phyloP scores from a whole-genome alignment of 352 stramenopile species.

The Phytophthora rubi region DNA sequence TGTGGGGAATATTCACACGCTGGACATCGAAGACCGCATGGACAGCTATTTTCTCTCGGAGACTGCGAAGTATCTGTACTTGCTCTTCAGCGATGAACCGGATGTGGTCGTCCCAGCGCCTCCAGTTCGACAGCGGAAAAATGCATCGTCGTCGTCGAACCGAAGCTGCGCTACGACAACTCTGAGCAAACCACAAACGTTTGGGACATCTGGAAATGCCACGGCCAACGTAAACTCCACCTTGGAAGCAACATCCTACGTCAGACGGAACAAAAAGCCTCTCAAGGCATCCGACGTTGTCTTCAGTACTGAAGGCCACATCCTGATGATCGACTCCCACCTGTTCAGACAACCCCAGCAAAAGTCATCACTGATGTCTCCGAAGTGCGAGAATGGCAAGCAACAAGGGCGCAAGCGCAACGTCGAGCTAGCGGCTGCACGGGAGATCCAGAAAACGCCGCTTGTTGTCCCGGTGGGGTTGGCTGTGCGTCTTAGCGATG shows the following conservation, averaged over 20 bases:
- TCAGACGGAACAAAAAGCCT: constrained; percentile 30
- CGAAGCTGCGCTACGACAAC: constrained; percentile 6
- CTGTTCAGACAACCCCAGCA: constrained; percentile 49
- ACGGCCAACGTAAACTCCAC: constrained; percentile 16
- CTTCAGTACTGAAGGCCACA: constrained; percentile 86
- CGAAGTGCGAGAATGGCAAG: constrained; percentile 66
- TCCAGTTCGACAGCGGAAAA: constrained; percentile 3
- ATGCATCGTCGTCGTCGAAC: constrained; percentile 11
- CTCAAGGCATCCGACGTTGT: constrained; percentile 77
- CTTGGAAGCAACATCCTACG: constrained; percentile 14
- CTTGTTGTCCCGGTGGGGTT: constrained; percentile 55
- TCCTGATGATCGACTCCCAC: constrained; percentile 66
- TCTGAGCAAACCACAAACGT: constrained; percentile 4
- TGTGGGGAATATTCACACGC: constrained; percentile 90
- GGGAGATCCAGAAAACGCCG: constrained; percentile 16
- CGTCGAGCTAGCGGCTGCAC: constrained; percentile 36
- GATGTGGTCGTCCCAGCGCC: constrained; percentile 69
- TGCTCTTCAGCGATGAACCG: constrained; percentile 96
- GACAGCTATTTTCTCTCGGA: constrained; percentile 99
- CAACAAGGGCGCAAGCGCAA: constrained; percentile 47
- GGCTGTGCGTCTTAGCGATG: constrained; percentile 60
- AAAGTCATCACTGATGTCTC: constrained; percentile 5
- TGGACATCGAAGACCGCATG: constrained; percentile 96
- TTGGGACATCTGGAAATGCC: constrained; percentile 6
- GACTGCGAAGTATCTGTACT: constrained; percentile 99